These are phyloP conservation scores for Liriodendron chinense DNA, from an alignment of 164 flowering plant genomes.

Conservation along the genomic window DNA sequence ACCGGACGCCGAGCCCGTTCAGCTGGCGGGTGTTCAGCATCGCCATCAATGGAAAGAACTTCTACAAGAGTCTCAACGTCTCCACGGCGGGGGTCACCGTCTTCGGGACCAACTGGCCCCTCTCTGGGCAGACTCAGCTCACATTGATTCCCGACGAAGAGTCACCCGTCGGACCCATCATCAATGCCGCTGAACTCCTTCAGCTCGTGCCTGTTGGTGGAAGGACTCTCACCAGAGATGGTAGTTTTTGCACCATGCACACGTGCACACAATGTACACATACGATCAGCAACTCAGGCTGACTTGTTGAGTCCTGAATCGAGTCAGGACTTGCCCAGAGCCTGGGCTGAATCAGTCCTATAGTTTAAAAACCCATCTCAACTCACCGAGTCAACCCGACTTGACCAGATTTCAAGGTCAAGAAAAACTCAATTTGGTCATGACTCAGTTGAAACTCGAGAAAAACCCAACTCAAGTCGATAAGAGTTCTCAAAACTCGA, in stretches of 20 bases:
- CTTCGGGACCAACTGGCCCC: slow-evolving; percentile 56
- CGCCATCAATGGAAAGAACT: slow-evolving; percentile 49
- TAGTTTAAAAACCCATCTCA: too few species aligned
- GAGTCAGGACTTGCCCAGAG: too few species aligned
- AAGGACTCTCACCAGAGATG: slow-evolving; percentile 68
- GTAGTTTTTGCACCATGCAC: slow-evolving; percentile 26
- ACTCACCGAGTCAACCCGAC: too few species aligned
- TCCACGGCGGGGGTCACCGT: slow-evolving; percentile 58
- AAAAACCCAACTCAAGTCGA: too few species aligned
- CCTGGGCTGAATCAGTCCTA: too few species aligned
- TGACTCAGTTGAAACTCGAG: too few species aligned
- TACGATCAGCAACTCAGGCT: too few species aligned
- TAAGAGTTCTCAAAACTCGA: too few species aligned
- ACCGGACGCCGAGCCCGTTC: slow-evolving; percentile 57
- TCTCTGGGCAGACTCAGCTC: slow-evolving; percentile 56
- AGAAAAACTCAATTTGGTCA: too few species aligned
- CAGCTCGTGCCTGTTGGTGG: slow-evolving; percentile 61
- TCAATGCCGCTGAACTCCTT: slow-evolving; percentile 74
- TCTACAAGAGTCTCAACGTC: slow-evolving; percentile 59
- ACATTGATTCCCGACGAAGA: slow-evolving; percentile 39
- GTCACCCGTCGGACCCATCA: slow-evolving; percentile 71
- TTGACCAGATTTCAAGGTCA: too few species aligned
- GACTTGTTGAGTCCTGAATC: too few species aligned
- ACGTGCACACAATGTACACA: background rate
- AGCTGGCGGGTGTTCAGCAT: slow-evolving; percentile 88